Conservation (phyloP, 148 eudicot genomes). For the Rheum nobile region DNA sequence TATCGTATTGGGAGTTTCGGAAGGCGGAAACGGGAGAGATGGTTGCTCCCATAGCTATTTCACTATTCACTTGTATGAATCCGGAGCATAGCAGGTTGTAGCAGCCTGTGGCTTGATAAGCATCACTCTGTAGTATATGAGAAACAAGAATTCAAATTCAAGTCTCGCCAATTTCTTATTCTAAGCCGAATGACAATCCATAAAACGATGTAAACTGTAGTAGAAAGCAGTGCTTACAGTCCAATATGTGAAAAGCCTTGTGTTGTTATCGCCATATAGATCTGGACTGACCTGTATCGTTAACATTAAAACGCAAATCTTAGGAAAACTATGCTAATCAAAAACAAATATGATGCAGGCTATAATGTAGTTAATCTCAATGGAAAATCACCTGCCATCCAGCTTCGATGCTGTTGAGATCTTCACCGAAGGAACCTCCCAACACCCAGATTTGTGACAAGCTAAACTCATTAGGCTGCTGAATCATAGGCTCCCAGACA, state of each 20-base stretch:
- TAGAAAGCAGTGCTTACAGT: constrained; percentile 44
- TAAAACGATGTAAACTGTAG: not conserved
- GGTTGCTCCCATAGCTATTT: constrained; percentile 98
- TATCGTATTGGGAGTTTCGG: constrained; percentile 83
- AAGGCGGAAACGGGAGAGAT: constrained; percentile 84
- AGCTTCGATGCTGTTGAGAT: constrained; percentile 98
- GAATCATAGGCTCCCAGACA: constrained; percentile 94
- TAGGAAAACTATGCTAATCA: not conserved
- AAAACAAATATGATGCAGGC: not conserved
- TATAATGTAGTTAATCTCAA: not conserved
- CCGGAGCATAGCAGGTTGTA: constrained; percentile 95
- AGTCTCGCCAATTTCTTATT: no score
- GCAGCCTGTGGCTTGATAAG: constrained; percentile 98
- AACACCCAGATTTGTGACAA: constrained; percentile 89
- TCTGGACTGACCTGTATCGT: constrained; percentile 87
- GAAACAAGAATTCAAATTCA: not conserved
- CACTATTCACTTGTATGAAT: constrained; percentile 86
- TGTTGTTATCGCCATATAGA: constrained; percentile 95
- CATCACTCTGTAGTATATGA: constrained; percentile 63
- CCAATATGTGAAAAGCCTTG: constrained; percentile 98
- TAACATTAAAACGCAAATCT: not conserved
- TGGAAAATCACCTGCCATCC: constrained; percentile 81
- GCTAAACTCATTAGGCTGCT: constrained; percentile 93
- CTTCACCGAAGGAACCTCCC: constrained; percentile 95
- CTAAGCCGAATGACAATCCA: not conserved